These are phyloP conservation scores for Irpex sp. DNA, from an alignment of 1,284 basidiomycete genomes.

Conservation along the genomic window DNA sequence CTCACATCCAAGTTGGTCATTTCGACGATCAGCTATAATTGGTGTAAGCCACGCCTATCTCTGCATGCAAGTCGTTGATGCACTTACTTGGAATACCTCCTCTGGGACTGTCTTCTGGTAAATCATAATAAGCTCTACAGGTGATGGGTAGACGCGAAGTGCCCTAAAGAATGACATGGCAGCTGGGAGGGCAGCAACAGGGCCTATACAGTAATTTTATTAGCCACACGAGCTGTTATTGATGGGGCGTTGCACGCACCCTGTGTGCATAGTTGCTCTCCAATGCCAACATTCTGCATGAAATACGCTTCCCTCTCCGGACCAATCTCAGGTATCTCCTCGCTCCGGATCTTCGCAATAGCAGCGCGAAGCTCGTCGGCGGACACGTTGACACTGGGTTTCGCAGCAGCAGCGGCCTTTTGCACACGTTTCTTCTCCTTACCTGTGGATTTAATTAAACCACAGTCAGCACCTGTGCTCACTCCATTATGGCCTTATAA, in stretches of 20 bases:
- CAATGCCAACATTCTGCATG: slow-evolving; percentile 84
- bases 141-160: slow-evolving; percentile 90
- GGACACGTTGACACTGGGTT: background rate
- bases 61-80: background rate
- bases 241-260: slow-evolving; percentile 46
- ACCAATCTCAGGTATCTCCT: slow-evolving; percentile 62
- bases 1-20: slow-evolving; percentile 88
- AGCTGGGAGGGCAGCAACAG: slow-evolving; percentile 72
- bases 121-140: slow-evolving; percentile 88
- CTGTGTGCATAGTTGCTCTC: slow-evolving; percentile 79
- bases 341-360: slow-evolving; percentile 58
- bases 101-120: slow-evolving; percentile 91
- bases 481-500: background rate
- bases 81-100: slow-evolving; percentile 74
- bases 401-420: slow-evolving; percentile 50
- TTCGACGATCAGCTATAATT: slow-evolving; percentile 74
- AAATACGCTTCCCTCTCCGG: slow-evolving; percentile 87
- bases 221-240: background rate
- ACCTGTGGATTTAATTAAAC: slow-evolving; percentile 41
- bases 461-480: no score
- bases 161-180: slow-evolving; percentile 93
- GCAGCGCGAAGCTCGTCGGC: slow-evolving; percentile 57
- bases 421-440: slow-evolving; percentile 89
- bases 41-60: slow-evolving; percentile 9
- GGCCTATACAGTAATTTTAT: slow-evolving; percentile 45